These are phyloP conservation scores for Eremochloa ophiuroides DNA, from an alignment of 176 grass and related monocot species.

Conservation along the genomic window DNA sequence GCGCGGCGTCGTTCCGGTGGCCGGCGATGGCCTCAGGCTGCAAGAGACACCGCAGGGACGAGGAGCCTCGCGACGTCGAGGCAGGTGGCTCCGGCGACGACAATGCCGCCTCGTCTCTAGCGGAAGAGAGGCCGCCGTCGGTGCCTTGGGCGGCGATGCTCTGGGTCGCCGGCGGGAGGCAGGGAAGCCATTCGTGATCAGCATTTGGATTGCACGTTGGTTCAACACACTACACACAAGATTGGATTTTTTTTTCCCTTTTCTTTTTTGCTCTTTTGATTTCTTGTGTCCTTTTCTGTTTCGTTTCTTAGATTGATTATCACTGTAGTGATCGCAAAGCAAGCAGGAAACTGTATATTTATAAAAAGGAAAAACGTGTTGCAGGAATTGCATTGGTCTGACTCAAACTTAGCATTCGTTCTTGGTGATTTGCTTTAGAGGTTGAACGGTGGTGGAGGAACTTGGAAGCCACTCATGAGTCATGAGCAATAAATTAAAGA, in stretches of 20 bases:
- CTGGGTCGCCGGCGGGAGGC: conserved; percentile 47
- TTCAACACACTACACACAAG: background rate
- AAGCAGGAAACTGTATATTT: conserved; percentile 14
- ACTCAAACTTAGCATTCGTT: background rate
- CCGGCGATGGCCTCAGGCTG: conserved; percentile 30
- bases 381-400: background rate
- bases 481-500: background rate
- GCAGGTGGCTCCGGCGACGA: background rate
- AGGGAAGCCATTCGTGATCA: conserved; percentile 42
- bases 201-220: conserved; percentile 5
- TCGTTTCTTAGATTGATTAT: background rate
- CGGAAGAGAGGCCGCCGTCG: conserved; percentile 46
- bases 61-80: conserved; percentile 38
- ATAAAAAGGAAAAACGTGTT: background rate
- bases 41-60: background rate
- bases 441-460: background rate
- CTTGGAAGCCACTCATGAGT: conserved; percentile 42
- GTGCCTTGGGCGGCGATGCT: conserved; percentile 45
- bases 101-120: conserved; percentile 1
- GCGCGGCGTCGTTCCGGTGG: conserved; percentile 64
- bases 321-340: conserved; percentile 21
- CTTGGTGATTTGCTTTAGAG: conserved; percentile 13
- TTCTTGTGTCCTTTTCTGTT: background rate
- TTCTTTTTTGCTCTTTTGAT: background rate
- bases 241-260: background rate